phyloP scores from a whole-genome alignment of 805 yeast genomes.

The Nematodospora valgi region DNA sequence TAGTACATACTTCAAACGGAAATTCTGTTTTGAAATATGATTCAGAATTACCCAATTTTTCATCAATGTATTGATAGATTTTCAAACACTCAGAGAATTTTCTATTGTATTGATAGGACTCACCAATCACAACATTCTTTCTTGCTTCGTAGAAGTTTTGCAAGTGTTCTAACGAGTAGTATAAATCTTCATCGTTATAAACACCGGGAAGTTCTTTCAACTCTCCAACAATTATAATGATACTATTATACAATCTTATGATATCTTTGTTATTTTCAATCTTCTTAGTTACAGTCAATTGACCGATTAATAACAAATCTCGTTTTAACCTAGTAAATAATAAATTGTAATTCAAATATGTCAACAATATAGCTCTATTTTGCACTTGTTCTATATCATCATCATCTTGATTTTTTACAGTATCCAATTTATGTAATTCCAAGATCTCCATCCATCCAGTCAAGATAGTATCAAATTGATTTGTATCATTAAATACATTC shows the following conservation, averaged over 20 bases:
- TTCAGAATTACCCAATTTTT: slow-evolving; percentile 13
- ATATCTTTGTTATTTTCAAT: slow-evolving; percentile 38
- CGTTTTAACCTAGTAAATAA: slow-evolving; percentile 68
- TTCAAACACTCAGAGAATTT: slow-evolving; percentile 47
- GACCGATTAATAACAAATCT: slow-evolving; percentile 51
- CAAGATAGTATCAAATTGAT: slow-evolving; percentile 54
- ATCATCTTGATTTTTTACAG: slow-evolving; percentile 45
- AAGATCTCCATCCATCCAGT: slow-evolving; percentile 69
- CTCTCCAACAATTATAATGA: slow-evolving; percentile 52
- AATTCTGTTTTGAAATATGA: slow-evolving; percentile 33
- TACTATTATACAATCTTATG: slow-evolving; percentile 47
- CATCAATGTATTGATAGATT: slow-evolving; percentile 26
- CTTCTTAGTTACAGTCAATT: slow-evolving; percentile 22
- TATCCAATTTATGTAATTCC: slow-evolving; percentile 53
- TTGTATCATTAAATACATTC: slow-evolving; percentile 29
- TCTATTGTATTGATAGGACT: slow-evolving; percentile 38
- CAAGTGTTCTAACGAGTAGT: slow-evolving; percentile 50
- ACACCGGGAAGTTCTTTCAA: slow-evolving; percentile 88
- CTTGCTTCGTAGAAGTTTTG: slow-evolving; percentile 43
- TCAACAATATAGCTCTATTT: slow-evolving; percentile 67
- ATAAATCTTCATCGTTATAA: slow-evolving; percentile 72
- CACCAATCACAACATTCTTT: slow-evolving; percentile 44
- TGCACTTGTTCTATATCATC: slow-evolving; percentile 60
- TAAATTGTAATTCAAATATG: slow-evolving; percentile 70
- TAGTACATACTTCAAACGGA: slow-evolving; percentile 40